Evolutionary conservation across 2,329 filamentous ascomycete species (phyloP), one percentile per base, ranked within the genome.

Genomic region (Geosmithia putterillii): DNA sequence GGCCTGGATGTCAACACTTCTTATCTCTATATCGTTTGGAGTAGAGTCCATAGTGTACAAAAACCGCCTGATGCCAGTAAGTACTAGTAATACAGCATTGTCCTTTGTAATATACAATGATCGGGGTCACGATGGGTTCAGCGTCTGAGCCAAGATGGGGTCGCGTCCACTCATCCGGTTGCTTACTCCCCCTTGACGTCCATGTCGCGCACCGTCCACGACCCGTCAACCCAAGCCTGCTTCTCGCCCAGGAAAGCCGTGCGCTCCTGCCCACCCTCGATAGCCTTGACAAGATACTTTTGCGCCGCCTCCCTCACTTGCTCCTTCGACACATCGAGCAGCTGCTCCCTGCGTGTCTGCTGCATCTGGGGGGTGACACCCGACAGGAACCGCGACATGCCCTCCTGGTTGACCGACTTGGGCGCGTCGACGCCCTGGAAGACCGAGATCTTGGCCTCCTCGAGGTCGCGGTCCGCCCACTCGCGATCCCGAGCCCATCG

Each of bases 371-470:
- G 78, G 1, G 84, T 86, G 32, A 98, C 74, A 12, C 88, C 88
- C 23, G 80, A 84, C 55, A 95, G 67, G 63, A 98, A 98, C 43
- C 81, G 73, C 38, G 76, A 74, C 79, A 94, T 85, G 32, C 90
- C 92, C 60, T 96, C 90, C 42, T 84, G 73, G 58, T 84, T 92
- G 19, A 96, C 87, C 35, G 85, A 83, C 52, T 82, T 74, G 1
- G 92, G 92, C 10, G 90, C 90, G 61, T 98, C 92, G 9, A 95
- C 76, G 32, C 76, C 72, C 62, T 98, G 89, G 71, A 98, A 98
- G 12, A 95, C 83, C 22, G 85, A 87, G 35, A 98, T 77, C 66
- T 98, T 98, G 48, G 92, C 92, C 61, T 98, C 92, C 56, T 96
- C 90, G 2, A 98, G 70, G 57, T 98, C 89, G 34, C 82, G 79